phyloP scores from a whole-genome alignment of 352 stramenopile genomes.

The Phytopythium chamaehyphon region DNA sequence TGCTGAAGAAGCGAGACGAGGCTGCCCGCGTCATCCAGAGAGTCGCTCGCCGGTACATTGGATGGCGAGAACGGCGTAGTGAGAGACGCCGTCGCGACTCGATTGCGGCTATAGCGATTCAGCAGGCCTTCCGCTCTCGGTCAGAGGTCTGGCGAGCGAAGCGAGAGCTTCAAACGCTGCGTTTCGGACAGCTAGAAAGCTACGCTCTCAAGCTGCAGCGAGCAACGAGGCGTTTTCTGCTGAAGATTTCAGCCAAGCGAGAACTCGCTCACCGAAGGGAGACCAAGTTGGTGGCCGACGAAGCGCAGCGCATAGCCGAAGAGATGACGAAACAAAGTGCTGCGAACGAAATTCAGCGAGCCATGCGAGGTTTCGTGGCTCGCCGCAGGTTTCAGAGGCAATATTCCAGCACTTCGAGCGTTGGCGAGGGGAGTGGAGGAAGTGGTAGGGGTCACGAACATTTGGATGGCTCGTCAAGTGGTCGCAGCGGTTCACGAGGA shows the following conservation, averaged over 20 bases:
- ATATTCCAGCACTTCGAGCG: constrained; percentile 24
- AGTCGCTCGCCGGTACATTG: constrained; percentile 26
- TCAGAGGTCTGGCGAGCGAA: constrained; percentile 39
- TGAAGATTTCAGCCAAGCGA: constrained; percentile 22
- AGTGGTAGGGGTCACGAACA: neutral
- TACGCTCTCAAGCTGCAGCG: constrained; percentile 46
- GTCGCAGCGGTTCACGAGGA: constrained; percentile 9
- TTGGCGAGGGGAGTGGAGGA: constrained; percentile 15
- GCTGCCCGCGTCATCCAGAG: constrained; percentile 27
- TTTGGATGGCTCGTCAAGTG: neutral
- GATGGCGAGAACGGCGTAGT: constrained; percentile 11
- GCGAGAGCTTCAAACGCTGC: constrained; percentile 24
- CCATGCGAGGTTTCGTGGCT: constrained; percentile 27
- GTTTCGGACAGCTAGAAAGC: constrained; percentile 23
- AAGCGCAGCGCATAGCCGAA: constrained; percentile 11
- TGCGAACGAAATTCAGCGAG: constrained; percentile 41
- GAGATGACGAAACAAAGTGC: constrained; percentile 19
- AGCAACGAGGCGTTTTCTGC: constrained; percentile 21
- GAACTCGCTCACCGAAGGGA: constrained; percentile 24
- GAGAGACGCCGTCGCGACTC: constrained; percentile 24
- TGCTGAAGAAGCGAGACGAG: constrained; percentile 19
- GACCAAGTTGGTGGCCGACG: constrained; percentile 14
- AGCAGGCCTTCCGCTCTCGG: constrained; percentile 35
- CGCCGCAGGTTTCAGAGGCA: constrained; percentile 30
- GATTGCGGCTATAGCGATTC: constrained; percentile 37